Base-by-base conservation (phyloP, 495 filamentous ascomycete species). In the Penicillium argentinense region DNA sequence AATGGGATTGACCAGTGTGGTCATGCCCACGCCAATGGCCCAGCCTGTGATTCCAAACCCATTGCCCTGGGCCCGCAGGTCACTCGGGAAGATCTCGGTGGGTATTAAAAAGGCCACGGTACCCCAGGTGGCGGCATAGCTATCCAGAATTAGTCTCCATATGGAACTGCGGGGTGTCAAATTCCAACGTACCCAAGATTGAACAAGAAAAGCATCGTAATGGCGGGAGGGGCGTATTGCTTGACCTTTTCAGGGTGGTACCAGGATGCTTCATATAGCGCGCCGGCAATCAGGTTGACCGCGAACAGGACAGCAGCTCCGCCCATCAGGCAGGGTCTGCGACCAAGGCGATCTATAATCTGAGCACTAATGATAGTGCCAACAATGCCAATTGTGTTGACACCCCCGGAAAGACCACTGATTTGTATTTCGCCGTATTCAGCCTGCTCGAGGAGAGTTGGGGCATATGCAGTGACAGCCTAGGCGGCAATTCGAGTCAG, bases 1-100 rank as follows among this genome's bases (percentile, higher is more conserved):
- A 53, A 79, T 74, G 5, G 74, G 76, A 40, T 76, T 77, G 45
- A 79, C 69, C 27, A 77, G 62, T n/a, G 72, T 73, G 16, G 77
- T 75, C 64, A 74, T 71, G 12, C 77, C 76, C 8, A 77, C 75
- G 21, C 77, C 78, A 53, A 81, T 74, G 5, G 77, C 78, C 77
- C 77, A 80, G 3, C 76, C 78, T 13, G 75, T 78, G 14, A 82
- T 77, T 0, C 74, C 74, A 51, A 79, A 81, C 1, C 75, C 75
- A 56, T 80, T 79, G 2, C 77, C 78, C 49, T 80, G 72, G 16
- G 76, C 74, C 30, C 76, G 69, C 22, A 80, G 58, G 27, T 76
- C 73, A 12, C 67, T 68, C 1, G 74, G 73, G 51, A 75, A 80
- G 18, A 80, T 77, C 51, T 81, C 76, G 0, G 75, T 78, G 1